A percentile compares a stretch with the other conserved stretches of the same genome.
These are phyloP conservation scores for Pseudoscleropodium purum DNA, from an alignment of 225 moss, liverwort and hornwort species.

Conservation along the genomic window DNA sequence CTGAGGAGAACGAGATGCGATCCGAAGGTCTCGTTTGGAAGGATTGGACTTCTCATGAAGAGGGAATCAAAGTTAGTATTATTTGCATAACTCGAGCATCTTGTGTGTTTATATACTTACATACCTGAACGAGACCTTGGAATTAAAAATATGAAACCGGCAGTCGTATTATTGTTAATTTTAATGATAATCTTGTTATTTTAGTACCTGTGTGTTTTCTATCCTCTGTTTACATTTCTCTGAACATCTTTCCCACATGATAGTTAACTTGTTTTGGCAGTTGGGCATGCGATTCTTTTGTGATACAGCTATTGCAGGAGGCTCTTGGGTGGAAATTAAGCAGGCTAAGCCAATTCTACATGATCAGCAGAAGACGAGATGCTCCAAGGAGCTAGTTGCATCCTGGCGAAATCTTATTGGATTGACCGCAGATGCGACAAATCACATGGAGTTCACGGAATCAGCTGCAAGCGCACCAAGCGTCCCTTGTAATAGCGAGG, in stretches of 20 bases:
- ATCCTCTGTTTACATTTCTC: not conserved
- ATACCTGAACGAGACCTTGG: not conserved
- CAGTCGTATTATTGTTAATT: not conserved
- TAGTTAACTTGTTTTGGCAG: constrained; percentile 30
- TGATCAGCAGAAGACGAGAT: constrained; percentile 39
- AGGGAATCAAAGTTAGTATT: constrained; percentile 49
- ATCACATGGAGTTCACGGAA: constrained; percentile 50
- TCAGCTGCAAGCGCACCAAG: not conserved
- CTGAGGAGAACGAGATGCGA: constrained; percentile 41
- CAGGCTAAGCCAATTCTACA: constrained; percentile 17
- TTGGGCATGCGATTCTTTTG: constrained; percentile 67
- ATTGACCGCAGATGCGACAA: constrained; percentile 46
- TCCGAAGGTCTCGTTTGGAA: constrained; percentile 33
- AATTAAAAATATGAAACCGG: not conserved
- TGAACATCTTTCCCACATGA: not conserved
- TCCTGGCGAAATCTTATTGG: constrained; percentile 32
- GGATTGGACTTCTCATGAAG: constrained; percentile 50
- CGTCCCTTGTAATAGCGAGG: not conserved
- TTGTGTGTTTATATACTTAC: not conserved
- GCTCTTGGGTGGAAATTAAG: constrained; percentile 53
- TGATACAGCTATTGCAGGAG: constrained; percentile 59
- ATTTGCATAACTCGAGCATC: not conserved
- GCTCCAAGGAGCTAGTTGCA: constrained; percentile 39
- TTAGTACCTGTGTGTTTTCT: not conserved
- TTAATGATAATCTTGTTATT: not conserved